Base-by-base conservation (phyloP, 352 stramenopile genomes). In the Phytophthora multivora region DNA sequence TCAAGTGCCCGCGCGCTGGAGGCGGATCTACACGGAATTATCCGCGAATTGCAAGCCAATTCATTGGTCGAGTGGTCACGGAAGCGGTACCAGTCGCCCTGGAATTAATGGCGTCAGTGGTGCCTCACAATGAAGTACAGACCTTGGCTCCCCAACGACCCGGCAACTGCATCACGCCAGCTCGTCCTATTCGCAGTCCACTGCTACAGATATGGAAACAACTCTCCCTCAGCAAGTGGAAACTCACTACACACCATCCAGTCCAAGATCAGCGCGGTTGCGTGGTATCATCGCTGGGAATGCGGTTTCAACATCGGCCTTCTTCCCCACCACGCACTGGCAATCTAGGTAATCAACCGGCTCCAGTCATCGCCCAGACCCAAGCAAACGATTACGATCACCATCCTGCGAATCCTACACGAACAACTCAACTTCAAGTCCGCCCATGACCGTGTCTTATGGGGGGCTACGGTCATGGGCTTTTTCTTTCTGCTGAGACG, bases 161-260 rank as follows among this genome's bases (percentile, higher is more conserved):
- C 39, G 2, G 13, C 1, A 3, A 5, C 28, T 2, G 25, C 49
- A 4, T 61, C 62, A 7, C 15, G 45, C n/a, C 41, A 61, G n/a
- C 49, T 69, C 12, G 41, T 45, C 2, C 41, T 63, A 5, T 63
- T 63, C 33, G 52, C 31, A 18, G 25, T 63, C 0, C 60, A 36
- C 16, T 69, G 61, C 16, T 59, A 55, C 25, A 8, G 19, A 13
- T 56, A 64, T 33, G 61, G 42, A 0, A 50, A 30, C 11, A 19
- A 23, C 1, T 1, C 52, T 1, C 1, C 40, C 2, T 9, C 39
- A 4, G 38, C 18, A 5, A 35, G 38, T n/a, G 62, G 55, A 18
- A 80, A 75, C 45, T 48, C 47, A 2, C 13, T 63, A 38, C 19
- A 21, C 4, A 77, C 71, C 67, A 66, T 75, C 10, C 26, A 69